Evolutionary conservation across 371 early-diverging fungal species (phyloP).

Genomic region (Mucor saturninus): DNA sequence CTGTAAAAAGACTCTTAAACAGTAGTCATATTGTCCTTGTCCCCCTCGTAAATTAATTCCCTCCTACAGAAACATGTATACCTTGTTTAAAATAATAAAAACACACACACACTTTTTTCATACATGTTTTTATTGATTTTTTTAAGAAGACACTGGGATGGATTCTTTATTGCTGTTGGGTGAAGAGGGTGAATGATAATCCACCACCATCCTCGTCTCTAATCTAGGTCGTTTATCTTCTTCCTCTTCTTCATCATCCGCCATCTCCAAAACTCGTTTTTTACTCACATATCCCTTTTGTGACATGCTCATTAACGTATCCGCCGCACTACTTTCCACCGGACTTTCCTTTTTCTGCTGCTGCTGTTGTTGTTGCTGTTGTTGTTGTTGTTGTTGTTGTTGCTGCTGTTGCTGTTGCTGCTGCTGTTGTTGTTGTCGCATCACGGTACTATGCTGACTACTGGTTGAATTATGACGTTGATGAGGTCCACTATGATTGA

Average conservation of each 20-base stretch:
- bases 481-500: too few relatives aligned
- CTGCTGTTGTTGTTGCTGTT: constrained; percentile 13
- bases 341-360: constrained; percentile 21
- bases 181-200: not conserved
- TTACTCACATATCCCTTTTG: constrained; percentile 24
- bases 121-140: not conserved
- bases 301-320: constrained; percentile 46
- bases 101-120: too few relatives aligned
- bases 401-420: too few relatives aligned
- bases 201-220: constrained; percentile 5
- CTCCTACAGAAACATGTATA: not conserved
- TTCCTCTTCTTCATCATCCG: constrained; percentile 30
- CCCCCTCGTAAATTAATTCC: constrained; percentile 29
- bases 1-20: constrained; percentile 66
- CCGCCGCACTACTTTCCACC: constrained; percentile 43
- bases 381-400: too few relatives aligned
- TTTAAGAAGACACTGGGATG: constrained; percentile 28
- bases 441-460: too few relatives aligned
- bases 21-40: constrained; percentile 51
- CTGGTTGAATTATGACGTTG: too few relatives aligned
- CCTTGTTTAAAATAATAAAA: not conserved
- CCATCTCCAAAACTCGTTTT: constrained; percentile 32
- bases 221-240: constrained; percentile 22
- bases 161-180: constrained; percentile 7
- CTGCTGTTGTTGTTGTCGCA: too few relatives aligned